A percentile compares a stretch with the other conserved stretches of the same genome.
Evolutionary conservation across 1,284 basidiomycete genomes (phyloP).

Genomic region (Puccinia triticina): DNA sequence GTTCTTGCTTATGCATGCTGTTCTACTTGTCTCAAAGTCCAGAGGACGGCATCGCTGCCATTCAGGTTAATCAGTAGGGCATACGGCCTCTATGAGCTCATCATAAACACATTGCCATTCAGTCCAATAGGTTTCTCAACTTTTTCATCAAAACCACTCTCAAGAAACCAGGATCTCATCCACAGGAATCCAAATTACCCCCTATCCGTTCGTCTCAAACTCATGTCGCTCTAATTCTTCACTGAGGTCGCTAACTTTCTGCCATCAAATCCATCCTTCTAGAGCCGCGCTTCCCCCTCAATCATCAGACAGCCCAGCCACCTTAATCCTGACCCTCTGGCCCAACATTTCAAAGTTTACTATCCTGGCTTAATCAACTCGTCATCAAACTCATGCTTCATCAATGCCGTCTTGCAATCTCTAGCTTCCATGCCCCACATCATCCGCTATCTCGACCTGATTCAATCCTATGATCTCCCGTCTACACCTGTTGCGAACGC

Average conservation of each 20-base stretch:
- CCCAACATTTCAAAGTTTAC: conserved; percentile 58
- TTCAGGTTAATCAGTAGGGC: conserved; percentile 10
- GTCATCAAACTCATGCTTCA: conserved; percentile 91
- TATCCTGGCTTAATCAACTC: conserved; percentile 89
- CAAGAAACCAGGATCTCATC: conserved; percentile 3
- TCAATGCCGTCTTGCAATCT: conserved; percentile 91
- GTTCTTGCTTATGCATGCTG: background rate
- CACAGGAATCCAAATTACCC: conserved; percentile 15
- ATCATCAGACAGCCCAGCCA: background rate
- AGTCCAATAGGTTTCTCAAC: background rate
- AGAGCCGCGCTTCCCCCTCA: conserved; percentile 7
- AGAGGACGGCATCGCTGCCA: conserved; percentile 7
- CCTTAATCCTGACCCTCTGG: background rate
- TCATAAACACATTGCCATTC: conserved; percentile 14
- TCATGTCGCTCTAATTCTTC: background rate
- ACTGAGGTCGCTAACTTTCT: conserved; percentile 4
- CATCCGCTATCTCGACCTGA: conserved; percentile 69
- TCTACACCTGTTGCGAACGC: conserved; percentile 58
- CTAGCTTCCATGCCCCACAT: conserved; percentile 72
- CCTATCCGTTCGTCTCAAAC: conserved; percentile 14
- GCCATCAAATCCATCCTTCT: background rate
- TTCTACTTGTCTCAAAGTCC: conserved; percentile 8
- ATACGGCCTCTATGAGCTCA: conserved; percentile 29
- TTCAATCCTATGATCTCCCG: conserved; percentile 59
- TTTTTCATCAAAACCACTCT: conserved; percentile 2